Evolutionary conservation across 1,284 basidiomycete genomes (phyloP), one percentile per base, ranked within the genome.

Genomic region (Trichosporon inkin): DNA sequence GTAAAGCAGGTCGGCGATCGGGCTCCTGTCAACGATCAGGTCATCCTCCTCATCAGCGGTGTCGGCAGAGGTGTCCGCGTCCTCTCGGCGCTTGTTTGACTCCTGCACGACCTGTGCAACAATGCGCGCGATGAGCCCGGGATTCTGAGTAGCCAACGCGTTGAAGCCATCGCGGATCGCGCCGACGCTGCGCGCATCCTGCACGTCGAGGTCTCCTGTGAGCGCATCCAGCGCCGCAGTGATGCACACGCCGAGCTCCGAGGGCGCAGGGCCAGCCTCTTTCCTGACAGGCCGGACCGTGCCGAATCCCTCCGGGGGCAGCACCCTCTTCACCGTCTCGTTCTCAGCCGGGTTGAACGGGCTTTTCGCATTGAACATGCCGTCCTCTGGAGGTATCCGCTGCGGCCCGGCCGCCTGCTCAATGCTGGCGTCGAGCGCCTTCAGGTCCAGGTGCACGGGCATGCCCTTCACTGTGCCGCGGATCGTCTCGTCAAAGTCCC

Each of bases 1-100:
- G 75, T 97, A 98, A 28, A 98, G 81, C 65, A 98, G 82, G 73
- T 97, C 93, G 17, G 92, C 88, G 39, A 98, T 92, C 1, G 93
- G 92, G 64, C 81, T 81, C 52, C 81, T 68, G 34, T 77, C 68
- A 34, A 63, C 66, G n/a, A 70, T 54, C 51, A 72, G 32, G 63
- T 66, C 66, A 11, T 56, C 52, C 38, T 35, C 37, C 14, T 16
- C 20, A 34, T 16, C 20, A 34, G 38, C 39, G 28, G 28, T 4
- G 8, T 4, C 44, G 2, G 41, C 8, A 4, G 24, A 6, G 2
- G 24, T 11, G 16, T 8, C 8, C 40, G 40, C 22, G 20, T 14
- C 20, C 22, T 32, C 22, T 10, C 28, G 17, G n/a, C 24, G 16
- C n/a, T n/a, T 49, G 44, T 32, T 16, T 72, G 97, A 89, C 22